Percentiles rank a stretch among this genome's conserved stretches.
Conservation (phyloP, 805 yeast species). For the Saturnispora kantuleensis region DNA sequence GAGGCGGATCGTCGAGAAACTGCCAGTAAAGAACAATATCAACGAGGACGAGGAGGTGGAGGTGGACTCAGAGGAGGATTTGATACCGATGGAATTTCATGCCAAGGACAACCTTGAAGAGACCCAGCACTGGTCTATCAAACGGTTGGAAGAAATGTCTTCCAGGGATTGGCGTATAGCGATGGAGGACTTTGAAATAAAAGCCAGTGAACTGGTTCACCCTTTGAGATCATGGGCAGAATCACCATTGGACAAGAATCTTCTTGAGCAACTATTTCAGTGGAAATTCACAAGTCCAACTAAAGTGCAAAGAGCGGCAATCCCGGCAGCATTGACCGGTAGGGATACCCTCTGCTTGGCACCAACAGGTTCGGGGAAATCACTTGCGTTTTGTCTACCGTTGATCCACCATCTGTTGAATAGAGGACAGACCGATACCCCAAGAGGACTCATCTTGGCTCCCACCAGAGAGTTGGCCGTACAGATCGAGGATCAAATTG, state of each 20-base stretch:
- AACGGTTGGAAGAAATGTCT: slow-evolving; percentile 55
- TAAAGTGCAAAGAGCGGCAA: slow-evolving; percentile 83
- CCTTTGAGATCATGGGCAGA: slow-evolving; percentile 78
- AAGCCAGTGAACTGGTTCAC: slow-evolving; percentile 41
- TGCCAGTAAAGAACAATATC: background rate
- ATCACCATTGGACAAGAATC: slow-evolving; percentile 33
- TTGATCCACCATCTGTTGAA: slow-evolving; percentile 44
- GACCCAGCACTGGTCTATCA: slow-evolving; percentile 55
- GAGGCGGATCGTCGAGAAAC: background rate
- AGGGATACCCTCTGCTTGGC: slow-evolving; percentile 84
- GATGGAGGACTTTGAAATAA: slow-evolving; percentile 65
- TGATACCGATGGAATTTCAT: slow-evolving; percentile 1
- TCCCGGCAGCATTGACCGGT: slow-evolving; percentile 54
- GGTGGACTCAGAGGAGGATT: background rate
- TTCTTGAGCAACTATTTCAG: slow-evolving; percentile 26
- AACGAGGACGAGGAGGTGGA: background rate
- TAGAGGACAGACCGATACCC: slow-evolving; percentile 34
- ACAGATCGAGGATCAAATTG: slow-evolving; percentile 66
- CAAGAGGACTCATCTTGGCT: slow-evolving; percentile 66
- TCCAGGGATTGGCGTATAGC: slow-evolving; percentile 85
- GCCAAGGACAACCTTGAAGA: background rate
- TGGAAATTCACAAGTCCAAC: slow-evolving; percentile 56
- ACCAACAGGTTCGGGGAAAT: slow-evolving; percentile 94
- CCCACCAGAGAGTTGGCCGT: slow-evolving; percentile 93
- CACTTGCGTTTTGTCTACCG: slow-evolving; percentile 75